Evolutionary conservation across 2,329 filamentous ascomycete genomes (phyloP), one percentile per base, ranked within the genome.

Genomic region (Botrytis paeoniae): DNA sequence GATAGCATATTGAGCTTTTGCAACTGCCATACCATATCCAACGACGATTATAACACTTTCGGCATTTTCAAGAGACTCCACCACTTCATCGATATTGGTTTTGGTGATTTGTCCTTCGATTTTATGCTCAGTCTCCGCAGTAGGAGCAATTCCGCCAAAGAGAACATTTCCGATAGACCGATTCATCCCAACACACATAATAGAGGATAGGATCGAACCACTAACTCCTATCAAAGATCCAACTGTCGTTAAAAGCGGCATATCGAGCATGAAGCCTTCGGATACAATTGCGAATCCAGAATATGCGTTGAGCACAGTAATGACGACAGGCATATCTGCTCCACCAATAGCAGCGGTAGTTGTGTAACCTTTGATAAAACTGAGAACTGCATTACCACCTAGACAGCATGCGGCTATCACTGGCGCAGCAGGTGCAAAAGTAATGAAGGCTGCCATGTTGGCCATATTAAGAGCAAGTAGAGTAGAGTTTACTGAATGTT

Each of bases 251-350:
- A 97, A 85, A 0, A 97, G 86, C 0, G 94, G 89, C 74, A 97
- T 97, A 77, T 96, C 91, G 22, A 97, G 85, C 94, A 97, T 97
- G 81, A 97, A 91, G 0, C 94, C 94, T 82, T 97, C 94, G 0
- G 94, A 94, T 0, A 97, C 93, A 3, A 97, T 86, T 0, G 94
- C 94, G 73, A 97, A 97, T 20, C 94, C 94, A 65, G 93, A 95
- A 81, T 97, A 97, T 0, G 94, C 94, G 78, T 97, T 97, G 32
- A 97, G 83, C 1, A 97, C 94, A 0, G 93, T 97, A 75, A 97
- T 97, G 45, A 96, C 93, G 8, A 97, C 93, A 22, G 92, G 94
- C 94, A 97, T 97, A 79, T 97, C 94, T 20, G 94, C 94, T n/a
- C 94, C 94, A 35, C 94, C 94, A 79, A 97, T 97, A 0, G 93